A percentile compares a stretch with the other conserved stretches of the same genome.
These are phyloP conservation scores for Solanum appendiculatum DNA, from an alignment of 257 asterid genomes.

Conservation along the genomic window DNA sequence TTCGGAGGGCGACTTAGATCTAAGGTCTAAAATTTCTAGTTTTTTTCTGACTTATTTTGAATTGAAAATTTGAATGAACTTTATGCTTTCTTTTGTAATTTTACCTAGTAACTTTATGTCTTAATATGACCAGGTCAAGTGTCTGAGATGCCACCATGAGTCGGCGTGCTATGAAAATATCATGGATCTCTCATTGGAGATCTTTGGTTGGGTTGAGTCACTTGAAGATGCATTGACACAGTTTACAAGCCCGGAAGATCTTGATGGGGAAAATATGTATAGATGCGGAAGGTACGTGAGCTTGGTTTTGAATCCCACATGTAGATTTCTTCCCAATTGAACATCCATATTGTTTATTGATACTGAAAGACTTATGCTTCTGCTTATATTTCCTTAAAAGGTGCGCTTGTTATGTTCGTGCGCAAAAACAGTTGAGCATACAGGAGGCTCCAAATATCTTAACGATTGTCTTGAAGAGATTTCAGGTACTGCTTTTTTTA, in stretches of 20 bases:
- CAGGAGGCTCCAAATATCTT: conserved; percentile 83
- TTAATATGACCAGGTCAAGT: conserved; percentile 48
- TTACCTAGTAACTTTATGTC: background rate
- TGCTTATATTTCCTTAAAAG: conserved; percentile 14
- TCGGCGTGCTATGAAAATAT: conserved; percentile 65
- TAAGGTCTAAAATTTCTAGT: conserved; percentile 35
- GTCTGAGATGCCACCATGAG: conserved; percentile 66
- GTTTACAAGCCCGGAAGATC: conserved; percentile 77
- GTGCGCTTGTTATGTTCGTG: conserved; percentile 66
- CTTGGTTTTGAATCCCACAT: background rate
- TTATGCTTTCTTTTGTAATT: background rate
- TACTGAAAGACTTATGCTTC: background rate
- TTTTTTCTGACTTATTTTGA: background rate
- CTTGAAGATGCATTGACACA: conserved; percentile 78
- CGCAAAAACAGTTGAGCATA: conserved; percentile 64
- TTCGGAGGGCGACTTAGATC: conserved; percentile 85
- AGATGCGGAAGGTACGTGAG: conserved; percentile 58
- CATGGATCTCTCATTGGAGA: conserved; percentile 85
- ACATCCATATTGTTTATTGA: background rate
- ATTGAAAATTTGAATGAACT: background rate
- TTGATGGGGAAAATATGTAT: conserved; percentile 88
- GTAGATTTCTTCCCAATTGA: background rate
- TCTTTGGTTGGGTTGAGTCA: conserved; percentile 70
- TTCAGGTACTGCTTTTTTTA: conserved; percentile 42
- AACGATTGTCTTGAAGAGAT: conserved; percentile 83